Base-by-base conservation (phyloP, 306 rosid species). In the Ammopiptanthus mongolicus region DNA sequence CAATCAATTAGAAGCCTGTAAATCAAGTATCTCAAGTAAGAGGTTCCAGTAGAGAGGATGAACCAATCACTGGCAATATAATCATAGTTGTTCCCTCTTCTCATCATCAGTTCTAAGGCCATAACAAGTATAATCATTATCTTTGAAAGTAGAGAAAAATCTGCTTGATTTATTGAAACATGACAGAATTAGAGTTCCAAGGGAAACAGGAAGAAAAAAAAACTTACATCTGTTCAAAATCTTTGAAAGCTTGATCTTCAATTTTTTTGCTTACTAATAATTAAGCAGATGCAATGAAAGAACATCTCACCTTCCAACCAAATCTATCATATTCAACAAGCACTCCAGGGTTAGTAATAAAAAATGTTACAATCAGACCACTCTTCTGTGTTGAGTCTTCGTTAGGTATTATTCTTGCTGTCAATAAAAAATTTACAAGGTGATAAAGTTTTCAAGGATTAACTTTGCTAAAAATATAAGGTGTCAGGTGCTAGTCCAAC, bases 291-390 rank as follows among this genome's bases (percentile, higher is more conserved):
- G 44, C 41, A 62, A 31, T 53, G 73, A 76, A 76, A 70, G 44
- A 77, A 82, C 62, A 59, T 58, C 22, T 25, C 14, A 70, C 77
- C 48, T 55, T 22, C 65, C 65, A 71, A 60, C 78, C 58, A 71
- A 76, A 39, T 72, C 31, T 34, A 68, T 71, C 50, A 58, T 51
- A 65, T 57, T 69, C 71, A 65, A 46, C 55, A 57, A 59, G 69
- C 69, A 67, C 52, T 50, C 36, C 60, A 17, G 56, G 18, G 5
- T 36, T 37, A 82, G 61, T 47, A 46, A 10, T 29, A 5, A 65
- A 65, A 64, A 57, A 59, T 58, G 63, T 82, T 48, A 23, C 52
- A 39, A 47, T 72, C 59, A 28, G 28, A 57, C 25, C 65, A 58
- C 55, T 63, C 69, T 56, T 41, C n/a, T 3, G 5, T 41, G 19